Evolutionary conservation across 208 protist species (phyloP).

Genomic region (Wallacemonas sp.): DNA sequence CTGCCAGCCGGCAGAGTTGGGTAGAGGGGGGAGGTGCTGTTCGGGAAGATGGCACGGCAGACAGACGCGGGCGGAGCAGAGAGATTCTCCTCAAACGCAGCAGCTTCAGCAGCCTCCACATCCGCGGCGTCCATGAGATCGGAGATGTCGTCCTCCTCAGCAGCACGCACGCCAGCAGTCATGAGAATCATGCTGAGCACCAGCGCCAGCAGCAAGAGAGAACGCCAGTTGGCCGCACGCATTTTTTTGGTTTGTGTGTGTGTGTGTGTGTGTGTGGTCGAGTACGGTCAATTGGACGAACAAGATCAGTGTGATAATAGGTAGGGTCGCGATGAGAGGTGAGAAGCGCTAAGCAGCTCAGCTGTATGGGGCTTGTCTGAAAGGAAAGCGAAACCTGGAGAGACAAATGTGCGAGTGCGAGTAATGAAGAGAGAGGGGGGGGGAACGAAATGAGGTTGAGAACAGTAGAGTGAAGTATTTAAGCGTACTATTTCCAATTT

Average conservation of each 20-base stretch:
- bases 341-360: no score
- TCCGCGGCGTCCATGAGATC: slow-evolving; percentile 21
- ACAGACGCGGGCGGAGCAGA: slow-evolving; percentile 11
- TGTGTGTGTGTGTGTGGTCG: not conserved
- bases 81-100: not conserved
- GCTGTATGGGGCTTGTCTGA: no score
- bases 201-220: slow-evolving; percentile 13
- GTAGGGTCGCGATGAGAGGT: no score
- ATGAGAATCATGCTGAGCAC: slow-evolving; percentile 8
- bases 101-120: no score
- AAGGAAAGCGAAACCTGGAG: no score
- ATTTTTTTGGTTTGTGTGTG: not conserved
- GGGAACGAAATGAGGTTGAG: no score
- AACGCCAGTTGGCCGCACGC: slow-evolving; percentile 5
- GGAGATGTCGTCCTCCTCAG: slow-evolving; percentile 32
- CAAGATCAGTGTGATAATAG: no score
- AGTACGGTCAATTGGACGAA: not conserved
- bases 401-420: no score
- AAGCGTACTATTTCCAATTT: no score
- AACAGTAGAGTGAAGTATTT: no score
- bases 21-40: slow-evolving; percentile 33
- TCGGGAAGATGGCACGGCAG: slow-evolving; percentile 64
- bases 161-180: not conserved
- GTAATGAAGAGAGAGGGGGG: no score
- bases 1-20: slow-evolving; percentile 55